Evolutionary conservation across 1,284 basidiomycete genomes (phyloP).

Genomic region (Calocybe gambosa): DNA sequence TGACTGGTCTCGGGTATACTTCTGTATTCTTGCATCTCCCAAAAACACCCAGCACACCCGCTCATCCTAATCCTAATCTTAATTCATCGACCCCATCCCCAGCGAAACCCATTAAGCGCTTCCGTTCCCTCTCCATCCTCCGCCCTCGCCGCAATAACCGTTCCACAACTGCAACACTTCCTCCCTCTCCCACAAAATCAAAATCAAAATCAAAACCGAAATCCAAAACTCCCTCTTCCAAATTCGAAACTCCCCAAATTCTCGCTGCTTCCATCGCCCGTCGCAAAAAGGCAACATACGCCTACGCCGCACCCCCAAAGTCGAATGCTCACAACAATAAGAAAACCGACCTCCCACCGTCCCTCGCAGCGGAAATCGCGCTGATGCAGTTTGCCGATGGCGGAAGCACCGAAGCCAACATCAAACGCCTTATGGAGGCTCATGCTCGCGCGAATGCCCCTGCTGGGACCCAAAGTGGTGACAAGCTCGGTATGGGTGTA

Average conservation of each 20-base stretch:
- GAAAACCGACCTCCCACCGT: constrained; percentile 32
- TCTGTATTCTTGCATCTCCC: constrained; percentile 59
- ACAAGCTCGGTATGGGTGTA: constrained; percentile 25
- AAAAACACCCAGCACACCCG: constrained; percentile 38
- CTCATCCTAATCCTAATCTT: constrained; percentile 20
- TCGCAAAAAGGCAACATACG: constrained; percentile 43
- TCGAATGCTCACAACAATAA: constrained; percentile 23
- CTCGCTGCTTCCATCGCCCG: constrained; percentile 30
- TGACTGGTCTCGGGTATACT: constrained; percentile 57
- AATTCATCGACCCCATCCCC: constrained; percentile 10
- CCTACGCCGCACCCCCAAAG: constrained; percentile 11
- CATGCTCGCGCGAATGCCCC: constrained; percentile 39
- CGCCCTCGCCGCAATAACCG: constrained; percentile 29
- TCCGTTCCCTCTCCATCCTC: constrained; percentile 42
- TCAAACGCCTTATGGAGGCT: constrained; percentile 46
- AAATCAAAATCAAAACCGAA: constrained; percentile 1
- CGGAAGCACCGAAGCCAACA: constrained; percentile 52
- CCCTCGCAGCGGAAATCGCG: constrained; percentile 56
- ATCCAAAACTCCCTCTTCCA: constrained; percentile 11
- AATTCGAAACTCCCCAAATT: constrained; percentile 18
- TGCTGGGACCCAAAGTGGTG: constrained; percentile 15
- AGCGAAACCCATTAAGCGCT: constrained; percentile 25
- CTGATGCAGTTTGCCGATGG: constrained; percentile 64
- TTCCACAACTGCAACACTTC: constrained; percentile 20
- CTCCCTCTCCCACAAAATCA: constrained; percentile 15